Conservation (phyloP, 768 basidiomycete genomes). For the Rhodotorula taiwanensis region DNA sequence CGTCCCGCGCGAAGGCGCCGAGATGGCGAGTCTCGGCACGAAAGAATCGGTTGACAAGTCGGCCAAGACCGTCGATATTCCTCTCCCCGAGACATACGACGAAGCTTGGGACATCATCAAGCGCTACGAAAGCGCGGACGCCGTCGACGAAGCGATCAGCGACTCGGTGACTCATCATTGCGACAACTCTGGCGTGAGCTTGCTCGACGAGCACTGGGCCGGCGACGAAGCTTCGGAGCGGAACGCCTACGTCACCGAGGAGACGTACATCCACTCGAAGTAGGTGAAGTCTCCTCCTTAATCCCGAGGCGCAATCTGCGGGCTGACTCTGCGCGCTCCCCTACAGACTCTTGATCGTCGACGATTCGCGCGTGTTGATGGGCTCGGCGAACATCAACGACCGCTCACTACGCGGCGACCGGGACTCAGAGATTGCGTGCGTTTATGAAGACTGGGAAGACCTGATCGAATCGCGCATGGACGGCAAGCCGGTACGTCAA, state of each 20-base stretch:
- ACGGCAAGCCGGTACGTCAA: slow-evolving; percentile 52
- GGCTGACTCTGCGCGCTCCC: too few relatives aligned
- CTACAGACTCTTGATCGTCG: slow-evolving; percentile 32
- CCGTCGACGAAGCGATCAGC: slow-evolving; percentile 59
- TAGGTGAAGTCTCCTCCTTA: too few relatives aligned
- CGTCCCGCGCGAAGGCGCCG: slow-evolving; percentile 51
- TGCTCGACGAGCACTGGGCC: slow-evolving; percentile 75
- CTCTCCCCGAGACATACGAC: slow-evolving; percentile 59
- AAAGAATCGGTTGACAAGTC: slow-evolving; percentile 32
- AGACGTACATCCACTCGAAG: slow-evolving; percentile 35
- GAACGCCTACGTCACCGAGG: slow-evolving; percentile 57
- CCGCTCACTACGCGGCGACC: slow-evolving; percentile 75
- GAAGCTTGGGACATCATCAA: slow-evolving; percentile 64
- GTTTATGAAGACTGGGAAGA: slow-evolving; percentile 78
- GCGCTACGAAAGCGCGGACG: slow-evolving; percentile 64
- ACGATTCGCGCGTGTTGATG: slow-evolving; percentile 62
- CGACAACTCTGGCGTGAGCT: slow-evolving; percentile 55
- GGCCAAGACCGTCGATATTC: slow-evolving; percentile 52
- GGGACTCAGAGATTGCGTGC: slow-evolving; percentile 79
- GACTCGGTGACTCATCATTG: slow-evolving; percentile 79
- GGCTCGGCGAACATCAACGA: slow-evolving; percentile 92
- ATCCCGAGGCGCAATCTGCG: too few relatives aligned
- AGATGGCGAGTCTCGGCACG: slow-evolving; percentile 38
- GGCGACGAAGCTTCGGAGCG: slow-evolving; percentile 78
- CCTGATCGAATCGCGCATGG: slow-evolving; percentile 65